Conservation (phyloP, 768 basidiomycete species). For the Russula olivacea region DNA sequence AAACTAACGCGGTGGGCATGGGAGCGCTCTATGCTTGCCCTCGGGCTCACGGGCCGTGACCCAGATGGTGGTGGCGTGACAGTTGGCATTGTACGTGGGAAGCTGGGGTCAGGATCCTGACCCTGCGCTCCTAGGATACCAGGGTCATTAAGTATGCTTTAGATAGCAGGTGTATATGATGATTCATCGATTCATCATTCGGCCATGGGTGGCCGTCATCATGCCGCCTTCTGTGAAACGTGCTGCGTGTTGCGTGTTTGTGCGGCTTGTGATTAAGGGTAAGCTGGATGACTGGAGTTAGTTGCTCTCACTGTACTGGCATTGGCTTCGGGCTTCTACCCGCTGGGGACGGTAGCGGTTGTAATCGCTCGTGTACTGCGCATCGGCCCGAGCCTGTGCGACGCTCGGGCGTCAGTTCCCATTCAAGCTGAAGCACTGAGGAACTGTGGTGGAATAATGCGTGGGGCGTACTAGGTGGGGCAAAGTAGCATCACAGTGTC, state of each 20-base stretch:
- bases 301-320: no score
- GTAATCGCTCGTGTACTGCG: neutral
- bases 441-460: neutral
- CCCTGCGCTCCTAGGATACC: neutral
- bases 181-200: neutral
- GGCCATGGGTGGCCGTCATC: neutral
- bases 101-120: neutral
- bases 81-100: slow-evolving; percentile 65
- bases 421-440: neutral
- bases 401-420: neutral
- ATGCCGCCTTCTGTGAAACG: neutral
- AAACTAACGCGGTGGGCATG: slow-evolving; percentile 71
- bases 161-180: neutral
- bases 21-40: slow-evolving; percentile 54
- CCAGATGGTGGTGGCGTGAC: slow-evolving; percentile 58
- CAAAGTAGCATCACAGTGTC: neutral
- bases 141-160: neutral
- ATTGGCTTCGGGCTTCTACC: neutral
- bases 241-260: neutral
- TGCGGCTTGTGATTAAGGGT: neutral
- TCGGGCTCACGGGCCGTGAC: slow-evolving; percentile 35
- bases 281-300: no score
- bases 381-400: neutral
- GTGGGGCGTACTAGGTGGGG: neutral
- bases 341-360: neutral